Percentiles rank a stretch among this genome's conserved stretches.
Evolutionary conservation across 202 grass and related monocot species (phyloP).

Genomic region (Carex arenaria): DNA sequence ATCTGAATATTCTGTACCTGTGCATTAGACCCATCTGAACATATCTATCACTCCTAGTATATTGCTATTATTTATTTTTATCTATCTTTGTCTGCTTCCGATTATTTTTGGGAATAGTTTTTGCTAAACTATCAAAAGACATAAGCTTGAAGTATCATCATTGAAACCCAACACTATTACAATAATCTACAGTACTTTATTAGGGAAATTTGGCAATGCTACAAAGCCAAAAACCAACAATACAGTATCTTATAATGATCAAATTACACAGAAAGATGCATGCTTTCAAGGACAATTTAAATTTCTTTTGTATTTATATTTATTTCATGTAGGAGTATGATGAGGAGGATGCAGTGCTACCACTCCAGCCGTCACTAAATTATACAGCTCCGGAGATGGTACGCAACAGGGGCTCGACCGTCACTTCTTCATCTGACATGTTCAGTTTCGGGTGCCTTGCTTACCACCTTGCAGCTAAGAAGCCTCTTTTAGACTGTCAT

Average conservation of each 20-base stretch:
- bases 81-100: not conserved
- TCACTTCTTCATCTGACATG: conserved; percentile 68
- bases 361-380: conserved; percentile 89
- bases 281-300: not conserved
- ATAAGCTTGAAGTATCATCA: not conserved
- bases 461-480: conserved; percentile 74
- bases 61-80: not conserved
- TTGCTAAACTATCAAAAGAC: not conserved
- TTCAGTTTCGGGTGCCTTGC: conserved; percentile 98
- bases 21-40: not conserved
- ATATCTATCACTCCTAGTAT: not conserved
- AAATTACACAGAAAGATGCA: not conserved
- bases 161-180: not conserved
- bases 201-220: not conserved
- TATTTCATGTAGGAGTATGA: conserved; percentile 78
- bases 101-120: not conserved
- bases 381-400: conserved; percentile 98
- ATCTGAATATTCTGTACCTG: not conserved
- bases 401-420: conserved; percentile 56
- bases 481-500: conserved; percentile 91
- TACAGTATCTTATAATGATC: not conserved
- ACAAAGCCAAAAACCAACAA: not conserved
- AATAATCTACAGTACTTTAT: not conserved
- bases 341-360: conserved; percentile 81
- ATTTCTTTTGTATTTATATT: not conserved